A percentile compares a stretch with the other conserved stretches of the same genome.
Conservation (phyloP, 2,329 filamentous ascomycete species). For the Stachybotrys elegans region DNA sequence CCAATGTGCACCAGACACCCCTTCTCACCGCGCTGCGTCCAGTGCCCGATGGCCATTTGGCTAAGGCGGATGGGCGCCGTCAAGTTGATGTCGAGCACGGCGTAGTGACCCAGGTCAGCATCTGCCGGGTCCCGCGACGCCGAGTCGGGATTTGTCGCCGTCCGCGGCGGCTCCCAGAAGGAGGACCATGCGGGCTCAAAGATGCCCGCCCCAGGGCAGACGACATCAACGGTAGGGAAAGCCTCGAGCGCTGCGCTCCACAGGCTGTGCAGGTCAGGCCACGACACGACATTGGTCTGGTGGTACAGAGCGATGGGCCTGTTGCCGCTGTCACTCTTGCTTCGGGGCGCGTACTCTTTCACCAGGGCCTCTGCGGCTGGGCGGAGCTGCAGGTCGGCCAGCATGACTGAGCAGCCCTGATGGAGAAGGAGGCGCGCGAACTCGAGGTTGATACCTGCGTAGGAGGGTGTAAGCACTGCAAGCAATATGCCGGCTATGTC, state of each 20-base stretch:
- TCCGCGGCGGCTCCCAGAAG: constrained; percentile 30
- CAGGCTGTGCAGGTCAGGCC: constrained; percentile 25
- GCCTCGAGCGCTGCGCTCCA: constrained; percentile 20
- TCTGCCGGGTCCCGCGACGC: too few relatives aligned
- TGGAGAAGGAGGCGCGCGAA: constrained; percentile 27
- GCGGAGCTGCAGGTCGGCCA: constrained; percentile 29
- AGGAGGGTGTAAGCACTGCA: background rate
- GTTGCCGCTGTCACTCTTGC: too few relatives aligned
- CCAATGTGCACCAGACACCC: constrained; percentile 27
- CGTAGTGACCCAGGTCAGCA: constrained; percentile 25
- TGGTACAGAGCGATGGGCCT: constrained; percentile 28
- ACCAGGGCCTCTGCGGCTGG: constrained; percentile 28
- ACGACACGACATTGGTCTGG: constrained; percentile 29
- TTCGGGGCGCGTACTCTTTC: constrained; percentile 18
- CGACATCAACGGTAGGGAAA: constrained; percentile 28
- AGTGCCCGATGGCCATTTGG: constrained; percentile 32
- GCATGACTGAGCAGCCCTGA: constrained; percentile 30
- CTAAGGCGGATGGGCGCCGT: constrained; percentile 29
- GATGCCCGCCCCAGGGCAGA: constrained; percentile 30
- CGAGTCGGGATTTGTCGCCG: constrained; percentile 11
- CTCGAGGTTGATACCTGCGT: constrained; percentile 29
- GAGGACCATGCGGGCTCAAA: constrained; percentile 30
- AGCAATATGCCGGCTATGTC: too few relatives aligned
- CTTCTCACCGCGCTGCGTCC: constrained; percentile 22
- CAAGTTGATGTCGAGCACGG: constrained; percentile 30